Base-by-base conservation (phyloP, 2,329 filamentous ascomycete species). In the Pseudogymnoascus sp. region DNA sequence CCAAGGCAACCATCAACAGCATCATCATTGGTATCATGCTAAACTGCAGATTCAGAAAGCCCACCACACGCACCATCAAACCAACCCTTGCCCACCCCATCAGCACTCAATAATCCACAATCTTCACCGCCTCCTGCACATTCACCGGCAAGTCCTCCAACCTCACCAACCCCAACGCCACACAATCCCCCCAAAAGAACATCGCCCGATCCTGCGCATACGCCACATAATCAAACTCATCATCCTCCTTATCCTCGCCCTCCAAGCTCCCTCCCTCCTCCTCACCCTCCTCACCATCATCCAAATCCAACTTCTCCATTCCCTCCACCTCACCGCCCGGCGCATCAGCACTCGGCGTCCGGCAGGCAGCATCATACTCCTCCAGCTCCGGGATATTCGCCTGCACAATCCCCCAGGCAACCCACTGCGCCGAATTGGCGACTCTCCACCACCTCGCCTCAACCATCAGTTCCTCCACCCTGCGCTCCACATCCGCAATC, bases 341-440 rank as follows among this genome's bases (percentile, higher is more conserved):
- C 23, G n/a, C 36, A 6, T 2, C 5, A n/a, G 34, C 54, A 34
- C 54, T 36, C n/a, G 57, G 16, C 31, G 31, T 61, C 28, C 36
- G 13, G 8, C n/a, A 70, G 10, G 73, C 76, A 64, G 77, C 76
- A 13, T 76, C 77, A 37, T 80, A 79, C 14, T 78, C 77, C 16
- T 88, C 85, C 73, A 93, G 80, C 0, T 87, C 90, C 0, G 90
- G 87, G 1, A 96, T 82, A 74, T 95, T 93, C 60, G 95, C 93
- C 77, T 99, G 95, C 62, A 99, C 90, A 67, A 98, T 91, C 23
- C 95, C 95, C 95, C 95, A 99, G 1, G 92, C 90, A 23, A 96
- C 85, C 95, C 95, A 99, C 77, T 90, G 86, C 1, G 91, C 92
- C 37, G 89, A 92, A 77, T 95, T 96, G 41, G 92, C 90, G 0